Evolutionary conservation across 225 moss, liverwort and hornwort genomes (phyloP).

Genomic region (Straminergon stramineum): DNA sequence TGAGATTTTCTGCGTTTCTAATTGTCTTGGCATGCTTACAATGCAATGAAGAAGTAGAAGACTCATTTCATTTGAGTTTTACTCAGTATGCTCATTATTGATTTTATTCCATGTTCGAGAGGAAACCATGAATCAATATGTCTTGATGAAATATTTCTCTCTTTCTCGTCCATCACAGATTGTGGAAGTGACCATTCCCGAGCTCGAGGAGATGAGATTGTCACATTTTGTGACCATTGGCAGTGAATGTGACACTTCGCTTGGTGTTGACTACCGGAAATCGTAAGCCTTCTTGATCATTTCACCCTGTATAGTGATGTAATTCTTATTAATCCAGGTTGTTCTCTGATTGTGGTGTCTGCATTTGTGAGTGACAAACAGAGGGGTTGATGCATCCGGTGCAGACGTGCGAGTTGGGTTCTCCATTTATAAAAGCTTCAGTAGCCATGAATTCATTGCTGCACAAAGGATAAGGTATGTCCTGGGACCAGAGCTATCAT

Average conservation of each 20-base stretch:
- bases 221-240: constrained; percentile 91
- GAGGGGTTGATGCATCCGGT: constrained; percentile 59
- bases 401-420: constrained; percentile 85
- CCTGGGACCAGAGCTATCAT: neutral
- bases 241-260: constrained; percentile 62
- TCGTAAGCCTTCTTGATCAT: constrained; percentile 25
- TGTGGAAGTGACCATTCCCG: constrained; percentile 79
- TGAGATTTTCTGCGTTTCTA: neutral
- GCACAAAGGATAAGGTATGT: constrained; percentile 80
- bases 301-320: neutral
- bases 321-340: neutral
- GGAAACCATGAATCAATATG: neutral
- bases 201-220: constrained; percentile 94
- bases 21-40: neutral
- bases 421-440: constrained; percentile 55
- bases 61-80: neutral
- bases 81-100: neutral
- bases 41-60: neutral
- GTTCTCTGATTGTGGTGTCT: neutral
- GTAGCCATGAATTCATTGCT: constrained; percentile 55
- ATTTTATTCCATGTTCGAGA: neutral
- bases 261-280: constrained; percentile 51
- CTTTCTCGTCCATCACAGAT: constrained; percentile 13
- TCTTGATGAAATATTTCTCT: neutral
- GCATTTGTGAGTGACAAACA: neutral